Conservation (phyloP, 345 rosid species). For the Sapria himalayana region DNA sequence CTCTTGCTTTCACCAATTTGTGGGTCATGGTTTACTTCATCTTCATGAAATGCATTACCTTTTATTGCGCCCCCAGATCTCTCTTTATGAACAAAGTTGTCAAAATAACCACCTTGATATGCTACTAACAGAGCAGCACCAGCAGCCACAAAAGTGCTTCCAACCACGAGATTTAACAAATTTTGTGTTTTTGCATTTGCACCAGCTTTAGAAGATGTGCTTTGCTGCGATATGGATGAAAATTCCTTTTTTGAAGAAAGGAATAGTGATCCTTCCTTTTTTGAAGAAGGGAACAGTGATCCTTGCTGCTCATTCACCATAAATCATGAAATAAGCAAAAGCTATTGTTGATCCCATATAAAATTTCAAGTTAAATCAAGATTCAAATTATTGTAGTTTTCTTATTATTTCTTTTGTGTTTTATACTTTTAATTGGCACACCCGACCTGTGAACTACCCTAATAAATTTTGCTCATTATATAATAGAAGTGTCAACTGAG, state of each 20-base stretch:
- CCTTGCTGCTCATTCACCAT: slow-evolving; percentile 13
- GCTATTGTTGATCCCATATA: no score
- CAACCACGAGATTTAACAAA: slow-evolving; percentile 21
- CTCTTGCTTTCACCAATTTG: slow-evolving; percentile 7
- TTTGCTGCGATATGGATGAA: slow-evolving; percentile 25
- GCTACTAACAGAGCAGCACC: slow-evolving; percentile 30
- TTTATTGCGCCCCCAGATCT: no score
- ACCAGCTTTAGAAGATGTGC: slow-evolving; percentile 22
- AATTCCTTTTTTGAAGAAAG: slow-evolving; percentile 28
- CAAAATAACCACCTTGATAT: slow-evolving; percentile 41
- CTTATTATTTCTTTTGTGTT: no score
- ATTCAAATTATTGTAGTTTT: no score
- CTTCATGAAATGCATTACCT: no score
- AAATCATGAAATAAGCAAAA: slow-evolving; percentile 2
- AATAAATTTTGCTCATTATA: no score
- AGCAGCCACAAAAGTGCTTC: slow-evolving; percentile 26
- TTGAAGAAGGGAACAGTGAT: slow-evolving; percentile 20
- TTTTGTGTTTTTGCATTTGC: slow-evolving; percentile 21
- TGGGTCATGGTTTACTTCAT: no score
- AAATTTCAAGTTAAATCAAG: no score
- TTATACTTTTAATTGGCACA: no score
- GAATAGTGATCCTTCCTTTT: slow-evolving; percentile 22
- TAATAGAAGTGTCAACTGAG: no score
- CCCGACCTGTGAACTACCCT: no score
- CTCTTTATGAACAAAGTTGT: slow-evolving; percentile 21